Evolutionary conservation across 768 basidiomycete species (phyloP).

Genomic region (Psilocybe cubensis): DNA sequence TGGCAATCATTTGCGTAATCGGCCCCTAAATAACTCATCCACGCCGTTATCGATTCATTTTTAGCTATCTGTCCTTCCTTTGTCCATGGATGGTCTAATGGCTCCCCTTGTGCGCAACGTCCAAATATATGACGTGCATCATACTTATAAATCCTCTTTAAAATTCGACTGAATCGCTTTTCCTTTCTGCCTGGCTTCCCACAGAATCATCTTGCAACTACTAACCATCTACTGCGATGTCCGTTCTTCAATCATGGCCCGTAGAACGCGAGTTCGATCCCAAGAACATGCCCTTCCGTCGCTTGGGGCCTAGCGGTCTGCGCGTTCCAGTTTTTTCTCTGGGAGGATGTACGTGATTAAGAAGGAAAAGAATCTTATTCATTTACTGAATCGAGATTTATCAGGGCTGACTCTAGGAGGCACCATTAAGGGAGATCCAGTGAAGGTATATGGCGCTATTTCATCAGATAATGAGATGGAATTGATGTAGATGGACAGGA

Average conservation of each 20-base stretch:
- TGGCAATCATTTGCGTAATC: background rate
- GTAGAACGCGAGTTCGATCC: slow-evolving; percentile 44
- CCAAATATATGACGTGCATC: background rate
- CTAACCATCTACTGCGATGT: slow-evolving; percentile 12
- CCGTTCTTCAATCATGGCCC: slow-evolving; percentile 27
- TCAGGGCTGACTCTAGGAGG: slow-evolving; percentile 61
- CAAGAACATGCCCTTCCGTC: slow-evolving; percentile 62
- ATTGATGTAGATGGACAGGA: slow-evolving; percentile 43
- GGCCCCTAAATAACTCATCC: background rate
- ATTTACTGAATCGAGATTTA: background rate
- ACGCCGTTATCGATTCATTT: background rate
- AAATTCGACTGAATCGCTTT: background rate
- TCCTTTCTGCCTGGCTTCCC: background rate
- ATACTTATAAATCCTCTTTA: background rate
- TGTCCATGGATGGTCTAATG: background rate
- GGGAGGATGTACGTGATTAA: slow-evolving; percentile 57
- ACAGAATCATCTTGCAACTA: background rate
- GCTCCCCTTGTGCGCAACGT: background rate
- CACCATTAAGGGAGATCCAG: slow-evolving; percentile 66
- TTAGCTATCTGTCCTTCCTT: background rate
- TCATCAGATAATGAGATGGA: background rate
- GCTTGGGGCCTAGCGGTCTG: slow-evolving; percentile 64
- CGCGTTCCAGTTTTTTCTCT: slow-evolving; percentile 70
- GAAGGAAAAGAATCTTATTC: background rate
- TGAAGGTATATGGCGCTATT: slow-evolving; percentile 49